These are phyloP conservation scores for Limtongozyma cylindracea DNA, from an alignment of 805 yeast genomes.

Conservation along the genomic window DNA sequence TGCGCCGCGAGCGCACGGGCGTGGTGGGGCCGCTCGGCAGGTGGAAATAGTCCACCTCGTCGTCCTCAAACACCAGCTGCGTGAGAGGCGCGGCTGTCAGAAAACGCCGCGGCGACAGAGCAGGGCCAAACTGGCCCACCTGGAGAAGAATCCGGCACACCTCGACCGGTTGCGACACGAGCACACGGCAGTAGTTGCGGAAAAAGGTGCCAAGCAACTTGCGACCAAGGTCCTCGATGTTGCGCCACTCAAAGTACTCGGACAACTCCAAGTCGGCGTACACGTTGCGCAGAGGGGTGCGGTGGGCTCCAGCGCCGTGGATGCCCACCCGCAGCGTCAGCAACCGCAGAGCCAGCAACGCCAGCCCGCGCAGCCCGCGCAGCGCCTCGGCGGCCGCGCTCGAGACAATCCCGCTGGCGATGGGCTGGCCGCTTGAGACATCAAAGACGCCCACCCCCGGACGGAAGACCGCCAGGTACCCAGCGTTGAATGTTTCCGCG, in stretches of 20 bases:
- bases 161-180: constrained; percentile 75
- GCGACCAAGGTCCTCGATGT: constrained; percentile 27
- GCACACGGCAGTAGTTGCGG: constrained; percentile 40
- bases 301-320: constrained; percentile 1
- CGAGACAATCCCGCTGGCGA: constrained; percentile 2
- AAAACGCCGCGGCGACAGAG: no score
- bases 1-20: no score
- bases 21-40: no score
- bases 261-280: constrained; percentile 33
- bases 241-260: constrained; percentile 36
- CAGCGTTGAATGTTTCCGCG: constrained; percentile 39
- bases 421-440: constrained; percentile 12
- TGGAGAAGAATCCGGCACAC: constrained; percentile 58
- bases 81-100: no score
- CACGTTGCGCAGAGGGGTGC: constrained; percentile 9
- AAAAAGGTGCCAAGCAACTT: constrained; percentile 35
- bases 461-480: constrained; percentile 29
- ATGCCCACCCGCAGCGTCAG: constrained; percentile 1
- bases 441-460: constrained; percentile 38
- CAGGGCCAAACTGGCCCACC: constrained; percentile 43
- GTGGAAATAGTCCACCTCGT: not conserved
- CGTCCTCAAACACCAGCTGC: constrained; percentile 2
- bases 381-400: constrained; percentile 3
- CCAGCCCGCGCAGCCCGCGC: no score
- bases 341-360: no score